These are phyloP conservation scores for Phytopythium cucurbitacearum DNA, from an alignment of 352 stramenopile species.

Conservation along the genomic window DNA sequence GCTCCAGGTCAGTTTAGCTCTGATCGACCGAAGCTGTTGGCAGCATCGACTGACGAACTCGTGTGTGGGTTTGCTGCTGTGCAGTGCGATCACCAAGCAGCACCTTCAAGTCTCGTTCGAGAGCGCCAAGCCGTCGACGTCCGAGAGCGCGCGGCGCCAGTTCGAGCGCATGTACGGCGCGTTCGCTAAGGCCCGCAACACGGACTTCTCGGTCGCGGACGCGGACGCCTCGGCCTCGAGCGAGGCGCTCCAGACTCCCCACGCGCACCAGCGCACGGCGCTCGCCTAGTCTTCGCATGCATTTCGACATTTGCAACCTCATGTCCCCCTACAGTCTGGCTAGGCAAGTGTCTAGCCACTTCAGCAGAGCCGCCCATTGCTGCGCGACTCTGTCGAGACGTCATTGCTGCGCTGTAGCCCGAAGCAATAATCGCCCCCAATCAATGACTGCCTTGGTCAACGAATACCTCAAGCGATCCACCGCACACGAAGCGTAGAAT, in stretches of 20 bases:
- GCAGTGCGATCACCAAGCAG: slow-evolving; percentile 42
- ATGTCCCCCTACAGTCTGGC: too few species aligned
- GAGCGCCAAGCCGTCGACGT: slow-evolving; percentile 68
- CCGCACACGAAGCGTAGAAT: too few species aligned
- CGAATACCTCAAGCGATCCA: too few species aligned
- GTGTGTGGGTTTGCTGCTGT: not conserved
- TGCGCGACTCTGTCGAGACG: too few species aligned
- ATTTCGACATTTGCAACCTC: too few species aligned
- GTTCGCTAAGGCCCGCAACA: slow-evolving; percentile 70
- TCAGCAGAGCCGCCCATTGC: too few species aligned
- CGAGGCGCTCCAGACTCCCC: slow-evolving; percentile 48
- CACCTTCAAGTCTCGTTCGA: slow-evolving; percentile 68
- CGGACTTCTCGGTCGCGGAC: slow-evolving; percentile 57
- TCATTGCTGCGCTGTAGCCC: too few species aligned
- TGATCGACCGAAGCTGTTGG: not conserved
- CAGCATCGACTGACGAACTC: not conserved
- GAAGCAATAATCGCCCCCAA: too few species aligned
- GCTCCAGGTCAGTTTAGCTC: slow-evolving; percentile 42
- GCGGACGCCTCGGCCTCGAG: slow-evolving; percentile 36
- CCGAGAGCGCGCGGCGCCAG: slow-evolving; percentile 40
- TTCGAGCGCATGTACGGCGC: slow-evolving; percentile 69
- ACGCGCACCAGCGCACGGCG: slow-evolving; percentile 64
- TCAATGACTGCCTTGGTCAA: too few species aligned
- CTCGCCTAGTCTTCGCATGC: slow-evolving; percentile 25
- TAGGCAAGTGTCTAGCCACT: too few species aligned